A percentile compares a stretch with the other conserved stretches of the same genome.
Evolutionary conservation across 163 green algal species (phyloP).

Genomic region (Scenedesmus sp.): DNA sequence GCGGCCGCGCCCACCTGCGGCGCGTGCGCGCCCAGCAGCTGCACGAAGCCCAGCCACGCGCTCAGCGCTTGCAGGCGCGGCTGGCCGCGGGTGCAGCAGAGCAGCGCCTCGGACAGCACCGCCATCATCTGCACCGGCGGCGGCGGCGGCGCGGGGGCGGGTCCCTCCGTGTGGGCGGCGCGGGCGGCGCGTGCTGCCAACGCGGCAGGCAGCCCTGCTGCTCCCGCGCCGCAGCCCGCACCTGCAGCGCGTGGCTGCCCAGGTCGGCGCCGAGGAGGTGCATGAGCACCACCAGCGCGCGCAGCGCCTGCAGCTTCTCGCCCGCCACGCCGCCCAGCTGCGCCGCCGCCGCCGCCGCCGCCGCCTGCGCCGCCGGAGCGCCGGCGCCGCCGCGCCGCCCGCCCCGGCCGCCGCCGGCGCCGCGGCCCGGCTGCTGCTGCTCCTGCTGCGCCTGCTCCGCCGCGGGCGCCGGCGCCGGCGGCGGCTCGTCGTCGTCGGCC

Average conservation of each 20-base stretch:
- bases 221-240: background rate
- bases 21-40: slow-evolving; percentile 59
- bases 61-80: slow-evolving; percentile 63
- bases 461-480: background rate
- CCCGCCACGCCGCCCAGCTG: background rate
- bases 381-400: too few relatives aligned
- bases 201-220: background rate
- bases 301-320: slow-evolving; percentile 49
- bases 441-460: slow-evolving; percentile 23
- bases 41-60: slow-evolving; percentile 70
- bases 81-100: background rate
- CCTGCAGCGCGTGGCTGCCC: slow-evolving; percentile 50
- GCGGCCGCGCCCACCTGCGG: slow-evolving; percentile 44
- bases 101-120: slow-evolving; percentile 57
- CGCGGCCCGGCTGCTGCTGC: background rate
- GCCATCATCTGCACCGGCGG: slow-evolving; percentile 56
- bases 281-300: slow-evolving; percentile 42
- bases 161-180: too few relatives aligned
- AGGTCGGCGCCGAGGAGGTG: slow-evolving; percentile 41
- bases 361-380: background rate
- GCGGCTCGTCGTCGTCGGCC: too few relatives aligned
- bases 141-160: too few relatives aligned
- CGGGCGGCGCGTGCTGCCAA: background rate
- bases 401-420: background rate
- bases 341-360: background rate